phyloP scores from a whole-genome alignment of 257 asterid species.

The Galeopsis tetrahit region DNA sequence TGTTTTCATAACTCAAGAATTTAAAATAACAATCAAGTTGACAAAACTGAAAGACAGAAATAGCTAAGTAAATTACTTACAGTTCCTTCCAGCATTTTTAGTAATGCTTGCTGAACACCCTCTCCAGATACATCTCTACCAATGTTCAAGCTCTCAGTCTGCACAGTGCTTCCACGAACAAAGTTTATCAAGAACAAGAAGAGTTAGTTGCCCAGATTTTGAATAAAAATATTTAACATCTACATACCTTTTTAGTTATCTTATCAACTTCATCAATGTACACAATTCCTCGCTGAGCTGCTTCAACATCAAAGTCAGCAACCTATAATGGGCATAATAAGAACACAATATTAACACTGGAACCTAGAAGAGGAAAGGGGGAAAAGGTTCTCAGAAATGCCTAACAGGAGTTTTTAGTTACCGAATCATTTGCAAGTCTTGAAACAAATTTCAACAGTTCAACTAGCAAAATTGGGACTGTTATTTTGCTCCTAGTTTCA shows the following conservation, averaged over 20 bases:
- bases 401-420: conserved; percentile 2
- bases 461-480: neutral
- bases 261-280: conserved; percentile 96
- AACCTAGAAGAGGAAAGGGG: conserved; percentile 16
- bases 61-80: conserved; percentile 53
- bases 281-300: conserved; percentile 91
- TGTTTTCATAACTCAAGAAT: conserved; percentile 12
- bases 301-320: conserved; percentile 82
- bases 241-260: conserved; percentile 84
- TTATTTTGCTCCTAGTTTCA: neutral
- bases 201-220: conserved; percentile 19
- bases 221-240: conserved; percentile 20
- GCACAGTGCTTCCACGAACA: conserved; percentile 47
- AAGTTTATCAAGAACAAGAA: conserved; percentile 38
- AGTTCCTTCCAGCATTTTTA: conserved; percentile 97
- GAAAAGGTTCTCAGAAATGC: conserved; percentile 6
- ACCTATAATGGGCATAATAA: conserved; percentile 52
- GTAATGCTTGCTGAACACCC: conserved; percentile 94
- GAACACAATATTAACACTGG: conserved; percentile 20
- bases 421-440: conserved; percentile 14
- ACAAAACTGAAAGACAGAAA: conserved; percentile 28
- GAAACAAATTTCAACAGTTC: conserved; percentile 4
- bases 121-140: conserved; percentile 97
- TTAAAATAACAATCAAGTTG: conserved; percentile 16
- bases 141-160: conserved; percentile 72